Evolutionary conservation across 768 basidiomycete genomes (phyloP).

Genomic region (Tylopilus sp.): DNA sequence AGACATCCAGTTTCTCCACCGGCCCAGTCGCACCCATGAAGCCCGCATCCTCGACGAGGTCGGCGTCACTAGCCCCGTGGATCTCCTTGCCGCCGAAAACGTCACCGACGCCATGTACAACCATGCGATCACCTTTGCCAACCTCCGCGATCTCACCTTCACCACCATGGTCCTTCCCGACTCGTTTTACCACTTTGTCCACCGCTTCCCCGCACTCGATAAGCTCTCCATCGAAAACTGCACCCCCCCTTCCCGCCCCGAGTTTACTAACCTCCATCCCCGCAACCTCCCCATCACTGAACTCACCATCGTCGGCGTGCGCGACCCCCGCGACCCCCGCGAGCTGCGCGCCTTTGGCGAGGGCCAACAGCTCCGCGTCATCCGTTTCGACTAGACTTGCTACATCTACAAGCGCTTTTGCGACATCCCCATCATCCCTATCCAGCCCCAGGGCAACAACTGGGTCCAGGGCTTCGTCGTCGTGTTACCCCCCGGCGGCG

Average conservation of each 20-base stretch:
- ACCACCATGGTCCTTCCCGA: slow-evolving; percentile 36
- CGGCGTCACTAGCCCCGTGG: slow-evolving; percentile 16
- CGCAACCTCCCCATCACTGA: slow-evolving; percentile 41
- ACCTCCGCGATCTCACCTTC: slow-evolving; percentile 38
- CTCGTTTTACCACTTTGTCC: slow-evolving; percentile 34
- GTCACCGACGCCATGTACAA: slow-evolving; percentile 21
- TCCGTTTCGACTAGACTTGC: slow-evolving; percentile 44
- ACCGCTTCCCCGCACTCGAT: slow-evolving; percentile 36
- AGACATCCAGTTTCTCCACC: slow-evolving; percentile 12
- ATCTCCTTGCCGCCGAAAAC: slow-evolving; percentile 19
- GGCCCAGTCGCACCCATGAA: slow-evolving; percentile 22
- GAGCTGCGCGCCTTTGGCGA: slow-evolving; percentile 34
- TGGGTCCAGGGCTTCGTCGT: slow-evolving; percentile 15
- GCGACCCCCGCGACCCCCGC: slow-evolving; percentile 25
- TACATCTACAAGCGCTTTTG: slow-evolving; percentile 35
- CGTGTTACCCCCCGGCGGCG: slow-evolving; percentile 5
- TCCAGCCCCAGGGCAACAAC: slow-evolving; percentile 1
- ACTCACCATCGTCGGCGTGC: slow-evolving; percentile 38
- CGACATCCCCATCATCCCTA: not conserved
- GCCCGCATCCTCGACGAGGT: slow-evolving; percentile 24
- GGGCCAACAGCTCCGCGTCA: slow-evolving; percentile 35
- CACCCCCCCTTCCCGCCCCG: slow-evolving; percentile 20
- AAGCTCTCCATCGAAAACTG: slow-evolving; percentile 43
- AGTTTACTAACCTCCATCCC: slow-evolving; percentile 24
- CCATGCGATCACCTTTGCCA: slow-evolving; percentile 26